Evolutionary conservation across 768 basidiomycete species (phyloP).

Genomic region (Daedalea quercina): DNA sequence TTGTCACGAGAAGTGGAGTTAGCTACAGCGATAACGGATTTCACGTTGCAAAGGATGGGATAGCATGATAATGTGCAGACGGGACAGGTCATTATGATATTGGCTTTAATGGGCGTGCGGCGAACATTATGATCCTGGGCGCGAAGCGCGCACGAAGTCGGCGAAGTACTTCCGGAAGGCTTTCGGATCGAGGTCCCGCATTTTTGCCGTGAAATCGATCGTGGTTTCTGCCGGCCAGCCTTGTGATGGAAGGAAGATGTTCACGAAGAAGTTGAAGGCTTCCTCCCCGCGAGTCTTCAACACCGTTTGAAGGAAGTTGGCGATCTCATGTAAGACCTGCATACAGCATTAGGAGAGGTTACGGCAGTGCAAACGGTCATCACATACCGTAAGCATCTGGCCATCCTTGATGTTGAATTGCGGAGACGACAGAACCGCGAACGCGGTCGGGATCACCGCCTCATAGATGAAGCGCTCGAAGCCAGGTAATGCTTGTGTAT

Average conservation of each 20-base stretch:
- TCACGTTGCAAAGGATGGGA: not conserved
- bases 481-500: constrained; percentile 56
- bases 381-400: constrained; percentile 71
- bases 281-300: constrained; percentile 75
- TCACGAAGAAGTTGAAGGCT: constrained; percentile 73
- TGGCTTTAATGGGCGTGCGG: not conserved
- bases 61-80: not conserved
- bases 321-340: constrained; percentile 87
- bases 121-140: constrained; percentile 43
- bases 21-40: not conserved
- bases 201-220: constrained; percentile 68
- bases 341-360: not conserved
- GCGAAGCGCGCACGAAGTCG: constrained; percentile 73
- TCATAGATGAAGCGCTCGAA: constrained; percentile 93
- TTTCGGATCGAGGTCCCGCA: constrained; percentile 69
- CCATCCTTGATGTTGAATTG: constrained; percentile 88
- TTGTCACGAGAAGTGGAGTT: not conserved
- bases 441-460: constrained; percentile 72
- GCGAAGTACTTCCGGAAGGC: constrained; percentile 82
- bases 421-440: constrained; percentile 71
- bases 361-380: not conserved
- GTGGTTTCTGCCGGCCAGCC: constrained; percentile 78
- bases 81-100: too few species aligned
- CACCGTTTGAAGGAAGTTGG: constrained; percentile 74
- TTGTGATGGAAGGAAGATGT: constrained; percentile 81